phyloP scores from a whole-genome alignment of 306 rosid species.

The Vigna reflexopilosa region DNA sequence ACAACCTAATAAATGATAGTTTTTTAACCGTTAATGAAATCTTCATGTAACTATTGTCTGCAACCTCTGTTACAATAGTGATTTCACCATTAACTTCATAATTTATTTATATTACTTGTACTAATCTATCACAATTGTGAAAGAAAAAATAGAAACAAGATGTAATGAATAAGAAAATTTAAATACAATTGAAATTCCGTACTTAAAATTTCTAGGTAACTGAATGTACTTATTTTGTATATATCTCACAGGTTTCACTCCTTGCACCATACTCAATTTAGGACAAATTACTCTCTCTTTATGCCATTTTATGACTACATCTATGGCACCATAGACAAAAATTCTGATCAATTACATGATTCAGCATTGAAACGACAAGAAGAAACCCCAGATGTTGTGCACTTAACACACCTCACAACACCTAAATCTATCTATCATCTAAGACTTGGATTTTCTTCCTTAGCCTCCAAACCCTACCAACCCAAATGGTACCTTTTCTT shows the following conservation, averaged over 20 bases:
- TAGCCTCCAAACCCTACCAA: conserved; percentile 62
- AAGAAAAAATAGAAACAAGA: too few species aligned
- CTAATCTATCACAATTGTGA: too few species aligned
- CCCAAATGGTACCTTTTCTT: conserved; percentile 62
- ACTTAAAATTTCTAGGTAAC: not conserved
- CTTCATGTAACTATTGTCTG: too few species aligned
- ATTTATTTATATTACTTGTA: too few species aligned
- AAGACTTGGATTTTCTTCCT: conserved; percentile 55
- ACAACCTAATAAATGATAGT: too few species aligned
- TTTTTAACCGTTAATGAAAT: too few species aligned
- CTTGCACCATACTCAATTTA: conserved; percentile 73
- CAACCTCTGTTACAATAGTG: too few species aligned
- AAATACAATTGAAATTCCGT: not conserved
- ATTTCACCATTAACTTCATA: too few species aligned
- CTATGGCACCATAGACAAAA: conserved; percentile 61
- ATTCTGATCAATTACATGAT: conserved; percentile 46
- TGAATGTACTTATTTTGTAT: too few species aligned
- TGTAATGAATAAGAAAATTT: too few species aligned
- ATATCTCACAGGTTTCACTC: conserved; percentile 59
- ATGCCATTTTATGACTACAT: conserved; percentile 77
- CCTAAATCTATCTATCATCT: conserved; percentile 68
- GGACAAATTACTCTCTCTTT: conserved; percentile 63
- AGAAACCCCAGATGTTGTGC: conserved; percentile 57
- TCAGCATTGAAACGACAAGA: conserved; percentile 43
- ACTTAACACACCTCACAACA: conserved; percentile 63